Evolutionary conservation across 1,284 basidiomycete genomes (phyloP).

Genomic region (Psilocybe mexicana): DNA sequence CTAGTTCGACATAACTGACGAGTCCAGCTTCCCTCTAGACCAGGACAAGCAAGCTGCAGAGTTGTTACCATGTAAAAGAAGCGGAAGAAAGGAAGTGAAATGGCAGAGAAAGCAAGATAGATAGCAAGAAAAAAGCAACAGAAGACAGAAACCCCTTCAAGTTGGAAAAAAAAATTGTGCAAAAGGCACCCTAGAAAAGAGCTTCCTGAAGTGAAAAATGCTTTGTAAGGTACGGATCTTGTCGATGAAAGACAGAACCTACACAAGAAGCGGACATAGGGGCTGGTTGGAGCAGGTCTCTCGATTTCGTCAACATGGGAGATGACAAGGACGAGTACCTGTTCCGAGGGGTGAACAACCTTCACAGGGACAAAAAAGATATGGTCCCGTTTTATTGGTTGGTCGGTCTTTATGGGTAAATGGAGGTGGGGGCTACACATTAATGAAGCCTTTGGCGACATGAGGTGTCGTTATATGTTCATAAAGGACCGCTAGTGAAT

Average conservation of each 20-base stretch:
- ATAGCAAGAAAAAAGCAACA: neutral
- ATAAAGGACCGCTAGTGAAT: neutral
- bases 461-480: conserved; percentile 9
- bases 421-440: conserved; percentile 5
- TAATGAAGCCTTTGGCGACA: conserved; percentile 9
- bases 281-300: neutral
- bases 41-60: too few relatives aligned
- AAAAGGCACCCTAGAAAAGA: neutral
- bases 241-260: neutral
- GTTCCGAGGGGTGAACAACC: neutral
- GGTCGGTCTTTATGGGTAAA: conserved; percentile 7
- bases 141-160: neutral
- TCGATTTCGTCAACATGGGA: neutral
- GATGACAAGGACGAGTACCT: neutral
- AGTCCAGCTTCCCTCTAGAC: too few relatives aligned
- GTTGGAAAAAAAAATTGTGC: neutral
- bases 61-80: neutral
- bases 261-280: neutral
- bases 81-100: neutral
- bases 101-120: conserved; percentile 2
- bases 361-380: neutral
- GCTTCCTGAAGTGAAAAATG: neutral
- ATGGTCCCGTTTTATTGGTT: neutral
- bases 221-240: neutral
- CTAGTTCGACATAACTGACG: too few relatives aligned